Base-by-base conservation (phyloP, 371 early-diverging fungal genomes). In the Lichtheimia hyalospora region DNA sequence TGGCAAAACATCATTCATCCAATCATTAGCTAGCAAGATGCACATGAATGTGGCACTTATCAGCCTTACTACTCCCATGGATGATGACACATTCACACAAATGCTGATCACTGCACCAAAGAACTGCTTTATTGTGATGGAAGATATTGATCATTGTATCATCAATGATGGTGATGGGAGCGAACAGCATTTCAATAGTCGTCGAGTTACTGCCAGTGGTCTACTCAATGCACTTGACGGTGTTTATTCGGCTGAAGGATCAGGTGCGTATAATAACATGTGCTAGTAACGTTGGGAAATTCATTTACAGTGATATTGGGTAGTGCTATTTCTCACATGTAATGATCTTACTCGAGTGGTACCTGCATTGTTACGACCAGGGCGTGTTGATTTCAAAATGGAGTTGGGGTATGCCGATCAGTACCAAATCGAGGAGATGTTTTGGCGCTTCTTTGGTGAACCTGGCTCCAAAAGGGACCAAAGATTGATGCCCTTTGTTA, bases 141-240 rank as follows among this genome's bases (percentile, higher is more conserved):
- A 84, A 58, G 81, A 84, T 40, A 71, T 79, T 39, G 79, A 74
- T 44, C 77, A 52, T 10, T 64, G 78, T 66, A 43, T 82, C 62
- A 61, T 67, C 70, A 43, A 57, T 52, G 49, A 68, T 66, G 21
- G 58, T 20, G n/a, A 40, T 27, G 40, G 44, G 28, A 46, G 39
- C 76, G 65, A 34, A 41, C 63, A 73, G 16, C 58, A 61, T 48
- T 65, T 66, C 8, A 46, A 25, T 39, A 24, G 25, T 2, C 42
- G 25, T 50, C 82, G 74, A 46, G 84, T 90, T 2, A 5, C 89
- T 90, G 7, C 84, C 89, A 61, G 93, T 48, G 96, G 97, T 3
- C 82, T 98, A 12, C 81, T 98, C 28, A 96, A 97, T 70, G 97
- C 96, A 0, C 76, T 98, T 34, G 98, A 98, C 70, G 98, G 98